Conservation (phyloP, 2,329 filamentous ascomycete genomes). For the Claviceps monticola region DNA sequence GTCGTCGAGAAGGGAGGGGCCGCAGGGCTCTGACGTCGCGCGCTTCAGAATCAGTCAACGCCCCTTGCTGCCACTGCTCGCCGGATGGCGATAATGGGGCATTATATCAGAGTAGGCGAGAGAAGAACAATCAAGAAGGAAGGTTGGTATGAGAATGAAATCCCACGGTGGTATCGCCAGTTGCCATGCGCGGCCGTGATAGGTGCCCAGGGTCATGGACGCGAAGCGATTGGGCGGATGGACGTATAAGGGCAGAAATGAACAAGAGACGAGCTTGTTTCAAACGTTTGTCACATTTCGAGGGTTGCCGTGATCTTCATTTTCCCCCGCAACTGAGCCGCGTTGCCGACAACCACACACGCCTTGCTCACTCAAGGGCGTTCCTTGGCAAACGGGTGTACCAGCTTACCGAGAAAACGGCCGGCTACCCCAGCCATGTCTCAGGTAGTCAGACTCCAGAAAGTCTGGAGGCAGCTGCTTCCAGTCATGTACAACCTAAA, state of each 20-base stretch:
- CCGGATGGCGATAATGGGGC: neutral
- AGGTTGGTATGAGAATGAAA: neutral
- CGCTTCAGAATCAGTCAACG: neutral
- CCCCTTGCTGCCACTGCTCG: neutral
- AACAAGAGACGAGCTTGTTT: neutral
- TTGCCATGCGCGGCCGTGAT: neutral
- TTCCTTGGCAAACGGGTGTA: neutral
- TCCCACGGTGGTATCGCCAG: neutral
- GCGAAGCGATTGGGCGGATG: neutral
- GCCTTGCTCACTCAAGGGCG: neutral
- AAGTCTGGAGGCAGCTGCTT: constrained; percentile 3
- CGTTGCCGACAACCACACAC: neutral
- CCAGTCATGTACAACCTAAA: neutral
- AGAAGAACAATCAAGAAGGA: neutral
- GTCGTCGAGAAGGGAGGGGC: neutral
- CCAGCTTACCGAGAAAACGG: constrained; percentile 1
- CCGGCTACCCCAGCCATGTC: constrained; percentile 4
- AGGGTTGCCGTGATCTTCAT: neutral
- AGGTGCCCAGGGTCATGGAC: neutral
- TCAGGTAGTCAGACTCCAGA: constrained; percentile 8
- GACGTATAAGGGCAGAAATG: neutral
- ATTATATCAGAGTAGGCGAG: neutral
- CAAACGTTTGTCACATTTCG: constrained; percentile 3
- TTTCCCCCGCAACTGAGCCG: neutral
- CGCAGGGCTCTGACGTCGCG: neutral